Conservation (phyloP, 2,329 filamentous ascomycete genomes). For the Hypomyces perniciosus region DNA sequence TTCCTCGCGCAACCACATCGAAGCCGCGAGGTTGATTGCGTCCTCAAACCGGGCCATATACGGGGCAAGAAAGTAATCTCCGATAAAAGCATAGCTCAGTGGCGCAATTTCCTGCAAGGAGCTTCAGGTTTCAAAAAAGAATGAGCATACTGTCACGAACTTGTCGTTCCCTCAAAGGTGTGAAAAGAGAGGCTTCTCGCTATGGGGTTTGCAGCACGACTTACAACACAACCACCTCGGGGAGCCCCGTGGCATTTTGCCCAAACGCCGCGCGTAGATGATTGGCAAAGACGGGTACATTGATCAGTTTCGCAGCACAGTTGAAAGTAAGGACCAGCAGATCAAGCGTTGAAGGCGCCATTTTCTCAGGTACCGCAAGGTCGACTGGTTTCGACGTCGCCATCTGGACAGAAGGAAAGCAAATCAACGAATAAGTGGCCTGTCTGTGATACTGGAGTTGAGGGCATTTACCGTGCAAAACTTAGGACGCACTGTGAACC, state of each 20-base stretch:
- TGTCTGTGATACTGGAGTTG: no score
- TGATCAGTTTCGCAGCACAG: constrained; percentile 67
- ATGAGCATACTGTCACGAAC: constrained; percentile 1
- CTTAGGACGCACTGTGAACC: neutral
- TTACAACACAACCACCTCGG: constrained; percentile 53
- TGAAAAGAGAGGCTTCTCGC: neutral
- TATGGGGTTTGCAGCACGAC: constrained; percentile 19
- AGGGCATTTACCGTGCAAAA: neutral
- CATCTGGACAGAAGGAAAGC: neutral
- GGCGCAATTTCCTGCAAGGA: constrained; percentile 91
- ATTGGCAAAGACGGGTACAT: constrained; percentile 62
- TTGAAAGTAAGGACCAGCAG: constrained; percentile 86
- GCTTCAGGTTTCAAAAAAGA: constrained; percentile 27
- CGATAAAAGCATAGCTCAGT: constrained; percentile 76
- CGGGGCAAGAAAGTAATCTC: constrained; percentile 67
- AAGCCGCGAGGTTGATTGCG: constrained; percentile 64
- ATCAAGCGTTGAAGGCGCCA: constrained; percentile 49
- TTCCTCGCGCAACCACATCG: constrained; percentile 27
- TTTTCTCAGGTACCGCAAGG: constrained; percentile 14
- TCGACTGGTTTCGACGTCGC: constrained; percentile 3
- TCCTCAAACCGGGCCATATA: constrained; percentile 69
- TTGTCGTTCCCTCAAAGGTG: neutral
- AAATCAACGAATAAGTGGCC: neutral
- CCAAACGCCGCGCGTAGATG: constrained; percentile 60
- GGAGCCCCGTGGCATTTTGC: constrained; percentile 41